Percentiles rank a stretch among this genome's conserved stretches.
Conservation (phyloP, 2,329 filamentous ascomycete species). For the Rhytidhysteron rufulum region DNA sequence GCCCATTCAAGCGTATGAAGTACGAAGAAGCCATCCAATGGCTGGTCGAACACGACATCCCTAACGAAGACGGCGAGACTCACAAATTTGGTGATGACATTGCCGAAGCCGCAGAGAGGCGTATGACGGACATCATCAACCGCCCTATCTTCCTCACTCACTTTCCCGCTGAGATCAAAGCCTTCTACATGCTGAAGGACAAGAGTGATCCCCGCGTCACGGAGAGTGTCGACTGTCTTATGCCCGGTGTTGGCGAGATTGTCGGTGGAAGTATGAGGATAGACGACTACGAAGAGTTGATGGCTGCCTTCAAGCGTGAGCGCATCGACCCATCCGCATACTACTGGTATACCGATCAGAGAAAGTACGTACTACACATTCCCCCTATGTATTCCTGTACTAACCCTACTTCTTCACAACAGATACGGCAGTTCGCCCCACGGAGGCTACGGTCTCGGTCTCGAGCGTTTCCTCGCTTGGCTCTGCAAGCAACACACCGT, state of each 20-base stretch:
- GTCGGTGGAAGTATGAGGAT: constrained; percentile 97
- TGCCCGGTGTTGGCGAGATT: constrained; percentile 97
- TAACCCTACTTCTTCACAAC: constrained; percentile 15
- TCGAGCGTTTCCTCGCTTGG: constrained; percentile 75
- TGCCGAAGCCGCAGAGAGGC: constrained; percentile 91
- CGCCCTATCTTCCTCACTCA: constrained; percentile 92
- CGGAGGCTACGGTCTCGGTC: constrained; percentile 86
- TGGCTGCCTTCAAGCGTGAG: constrained; percentile 83
- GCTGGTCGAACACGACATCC: constrained; percentile 85
- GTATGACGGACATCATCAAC: constrained; percentile 97
- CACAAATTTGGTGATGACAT: constrained; percentile 97
- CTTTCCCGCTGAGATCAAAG: constrained; percentile 96
- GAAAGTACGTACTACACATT: constrained; percentile 63
- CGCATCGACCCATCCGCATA: constrained; percentile 81
- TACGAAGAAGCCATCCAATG: constrained; percentile 93
- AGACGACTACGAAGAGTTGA: constrained; percentile 82
- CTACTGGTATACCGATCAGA: constrained; percentile 98
- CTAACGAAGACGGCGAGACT: constrained; percentile 85
- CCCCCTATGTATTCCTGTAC: constrained; percentile 1
- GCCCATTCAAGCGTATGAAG: constrained; percentile 91
- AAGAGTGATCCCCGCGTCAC: constrained; percentile 75
- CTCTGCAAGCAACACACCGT: constrained; percentile 64
- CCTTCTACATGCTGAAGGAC: constrained; percentile 98
- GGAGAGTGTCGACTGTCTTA: constrained; percentile 80
- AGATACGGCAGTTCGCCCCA: constrained; percentile 90